Conservation (phyloP, 371 early-diverging fungal genomes). For the Coemansia sp. region DNA sequence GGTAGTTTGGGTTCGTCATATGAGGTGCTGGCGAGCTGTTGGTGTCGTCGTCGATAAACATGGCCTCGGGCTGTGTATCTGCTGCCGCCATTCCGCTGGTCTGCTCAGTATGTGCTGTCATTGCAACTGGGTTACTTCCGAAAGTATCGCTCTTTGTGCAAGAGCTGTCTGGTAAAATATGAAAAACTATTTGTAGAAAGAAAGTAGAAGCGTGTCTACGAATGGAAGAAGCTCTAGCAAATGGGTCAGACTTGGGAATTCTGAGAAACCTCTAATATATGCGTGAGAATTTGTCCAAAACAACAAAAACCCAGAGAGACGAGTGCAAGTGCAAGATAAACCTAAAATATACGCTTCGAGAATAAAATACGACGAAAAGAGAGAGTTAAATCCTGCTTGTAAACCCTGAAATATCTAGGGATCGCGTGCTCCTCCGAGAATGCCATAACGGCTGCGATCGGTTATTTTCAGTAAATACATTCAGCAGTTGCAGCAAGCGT, state of each 20-base stretch:
- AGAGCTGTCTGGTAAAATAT: background rate
- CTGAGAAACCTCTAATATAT: background rate
- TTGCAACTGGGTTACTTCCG: background rate
- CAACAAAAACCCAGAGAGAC: background rate
- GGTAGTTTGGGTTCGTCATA: conserved; percentile 52
- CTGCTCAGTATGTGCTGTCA: background rate
- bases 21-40: conserved; percentile 22
- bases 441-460: conserved; percentile 5
- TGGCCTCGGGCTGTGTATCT: background rate
- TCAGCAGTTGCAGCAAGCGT: conserved; percentile 1
- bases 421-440: conserved; percentile 1
- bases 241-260: background rate
- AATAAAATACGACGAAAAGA: background rate
- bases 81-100: background rate
- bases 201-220: background rate
- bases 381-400: background rate
- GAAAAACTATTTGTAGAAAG: background rate
- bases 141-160: background rate
- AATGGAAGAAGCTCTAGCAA: background rate
- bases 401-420: background rate
- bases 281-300: background rate
- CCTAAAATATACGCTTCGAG: no score
- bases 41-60: background rate
- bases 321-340: background rate
- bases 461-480: background rate